Evolutionary conservation across 2,329 filamentous ascomycete genomes (phyloP), one percentile per base, ranked within the genome.

Genomic region (Colletotrichum tropicicola): DNA sequence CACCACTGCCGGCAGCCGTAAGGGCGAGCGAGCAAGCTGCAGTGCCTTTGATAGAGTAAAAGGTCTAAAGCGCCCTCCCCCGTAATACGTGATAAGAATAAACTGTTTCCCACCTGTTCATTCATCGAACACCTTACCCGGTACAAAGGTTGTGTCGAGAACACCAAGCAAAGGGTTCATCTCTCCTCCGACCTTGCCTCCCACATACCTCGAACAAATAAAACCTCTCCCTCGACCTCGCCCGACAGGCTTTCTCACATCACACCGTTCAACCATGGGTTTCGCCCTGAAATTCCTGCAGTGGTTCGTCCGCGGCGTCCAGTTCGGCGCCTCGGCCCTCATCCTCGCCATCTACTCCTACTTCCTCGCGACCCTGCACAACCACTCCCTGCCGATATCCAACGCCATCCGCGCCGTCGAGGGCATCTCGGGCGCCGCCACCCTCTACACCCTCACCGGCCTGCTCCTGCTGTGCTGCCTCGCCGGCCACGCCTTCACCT

Each of bases 291-390:
- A 92, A 72, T 78, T 86, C 65, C 64, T 86, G 48, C 91, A 93
- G 73, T 91, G 91, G 75, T 84, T 90, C 75, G 81, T 97, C 72
- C 92, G 95, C 70, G 79, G 85, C 69, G 79, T 97, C 60, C 88
- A 93, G 72, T 91, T 97, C 77, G 83, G 87, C 74, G 92, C 89
- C 76, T 84, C 91, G 8, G 88, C 85, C 64, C 84, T 97, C 69
- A 86, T 95, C 66, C 86, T 98, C 67, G 91, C 87, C 70, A 87
- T 96, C 73, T 94, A 91, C 83, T 90, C 89, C 52, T 97, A 97
- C 84, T 97, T 94, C 84, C 87, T 98, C 52, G 88, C 91, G 8
- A 86, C 91, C 8, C 86, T 94, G 13, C 76, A 86, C 67, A 87
- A 90, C 72, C 88, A 93, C 78, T 72, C 89, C 70, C 77, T 90